Evolutionary conservation across 2,329 filamentous ascomycete species (phyloP).

Genomic region (Pseudogymnoascus sp.): DNA sequence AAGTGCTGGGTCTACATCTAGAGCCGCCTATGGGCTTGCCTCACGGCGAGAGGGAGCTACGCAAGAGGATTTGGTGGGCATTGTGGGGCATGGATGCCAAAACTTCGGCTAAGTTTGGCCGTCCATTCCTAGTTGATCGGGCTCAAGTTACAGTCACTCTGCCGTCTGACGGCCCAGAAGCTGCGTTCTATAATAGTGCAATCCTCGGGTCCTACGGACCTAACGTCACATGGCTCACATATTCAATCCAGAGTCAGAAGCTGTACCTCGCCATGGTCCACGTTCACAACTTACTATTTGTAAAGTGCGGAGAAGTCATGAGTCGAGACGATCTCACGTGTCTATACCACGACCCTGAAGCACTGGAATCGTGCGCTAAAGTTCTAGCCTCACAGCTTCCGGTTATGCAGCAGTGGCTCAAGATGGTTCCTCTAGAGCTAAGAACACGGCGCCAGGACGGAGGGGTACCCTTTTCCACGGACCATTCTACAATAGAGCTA

Average conservation of each 20-base stretch:
- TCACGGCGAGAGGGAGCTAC: conserved; percentile 30
- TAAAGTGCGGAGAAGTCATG: conserved; percentile 20
- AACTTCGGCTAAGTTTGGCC: conserved; percentile 31
- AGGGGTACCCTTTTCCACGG: conserved; percentile 32
- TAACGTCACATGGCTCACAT: conserved; percentile 29
- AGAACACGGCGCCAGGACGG: conserved; percentile 21
- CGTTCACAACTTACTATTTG: conserved; percentile 28
- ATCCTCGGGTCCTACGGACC: conserved; percentile 26
- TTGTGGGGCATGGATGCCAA: conserved; percentile 36
- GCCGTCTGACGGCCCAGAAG: conserved; percentile 28
- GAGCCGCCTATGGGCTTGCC: conserved; percentile 30
- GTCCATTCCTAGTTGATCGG: conserved; percentile 28
- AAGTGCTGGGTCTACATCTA: conserved; percentile 34
- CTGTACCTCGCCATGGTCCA: conserved; percentile 26
- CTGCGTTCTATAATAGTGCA: conserved; percentile 22
- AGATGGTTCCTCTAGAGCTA: conserved; percentile 32
- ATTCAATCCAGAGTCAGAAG: conserved; percentile 25
- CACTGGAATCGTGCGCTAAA: conserved; percentile 25
- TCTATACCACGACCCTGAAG: conserved; percentile 16
- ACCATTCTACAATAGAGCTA: conserved; percentile 28
- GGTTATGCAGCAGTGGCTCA: conserved; percentile 28
- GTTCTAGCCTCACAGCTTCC: conserved; percentile 23
- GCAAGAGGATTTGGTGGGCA: conserved; percentile 39
- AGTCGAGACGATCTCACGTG: conserved; percentile 21
- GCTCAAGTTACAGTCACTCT: conserved; percentile 26